These are phyloP conservation scores for Trapa incisa DNA, from an alignment of 345 rosid genomes.

Conservation along the genomic window DNA sequence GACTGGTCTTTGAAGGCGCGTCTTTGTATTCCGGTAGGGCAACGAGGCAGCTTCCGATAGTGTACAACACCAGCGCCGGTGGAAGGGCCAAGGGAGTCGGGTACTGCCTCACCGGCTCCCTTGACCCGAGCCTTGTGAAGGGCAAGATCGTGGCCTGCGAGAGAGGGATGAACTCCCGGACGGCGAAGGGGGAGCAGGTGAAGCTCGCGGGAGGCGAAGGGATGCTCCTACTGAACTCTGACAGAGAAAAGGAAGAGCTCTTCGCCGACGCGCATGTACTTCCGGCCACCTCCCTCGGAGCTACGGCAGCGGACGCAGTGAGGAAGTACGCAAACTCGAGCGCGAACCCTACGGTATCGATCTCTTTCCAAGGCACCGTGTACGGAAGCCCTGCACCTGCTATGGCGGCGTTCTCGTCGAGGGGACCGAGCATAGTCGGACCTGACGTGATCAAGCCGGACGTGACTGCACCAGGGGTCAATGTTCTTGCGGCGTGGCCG, in stretches of 20 bases:
- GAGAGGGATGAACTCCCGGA: constrained; percentile 31
- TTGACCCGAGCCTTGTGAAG: constrained; percentile 23
- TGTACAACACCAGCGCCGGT: constrained; percentile 44
- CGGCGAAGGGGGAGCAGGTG: constrained; percentile 38
- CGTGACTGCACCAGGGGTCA: constrained; percentile 64
- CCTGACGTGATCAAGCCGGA: constrained; percentile 67
- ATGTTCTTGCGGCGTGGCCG: constrained; percentile 83
- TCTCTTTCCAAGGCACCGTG: constrained; percentile 41
- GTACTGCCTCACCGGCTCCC: constrained; percentile 22
- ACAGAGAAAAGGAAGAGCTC: constrained; percentile 46
- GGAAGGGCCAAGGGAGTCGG: constrained; percentile 19
- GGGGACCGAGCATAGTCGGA: constrained; percentile 50
- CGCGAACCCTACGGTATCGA: constrained; percentile 34
- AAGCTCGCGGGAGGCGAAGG: constrained; percentile 44
- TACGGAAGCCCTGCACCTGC: constrained; percentile 51
- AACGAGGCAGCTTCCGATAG: constrained; percentile 32
- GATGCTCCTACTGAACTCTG: constrained; percentile 46
- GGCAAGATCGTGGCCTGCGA: constrained; percentile 53
- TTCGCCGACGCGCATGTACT: constrained; percentile 52
- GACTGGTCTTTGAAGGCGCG: constrained; percentile 31
- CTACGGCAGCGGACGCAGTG: constrained; percentile 28
- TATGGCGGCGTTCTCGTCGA: constrained; percentile 68
- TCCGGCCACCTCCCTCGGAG: constrained; percentile 45
- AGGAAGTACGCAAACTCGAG: constrained; percentile 29
- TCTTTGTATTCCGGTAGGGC: constrained; percentile 32